Conservation (phyloP, 371 early-diverging fungal genomes). For the Phascolomyces articulosus region DNA sequence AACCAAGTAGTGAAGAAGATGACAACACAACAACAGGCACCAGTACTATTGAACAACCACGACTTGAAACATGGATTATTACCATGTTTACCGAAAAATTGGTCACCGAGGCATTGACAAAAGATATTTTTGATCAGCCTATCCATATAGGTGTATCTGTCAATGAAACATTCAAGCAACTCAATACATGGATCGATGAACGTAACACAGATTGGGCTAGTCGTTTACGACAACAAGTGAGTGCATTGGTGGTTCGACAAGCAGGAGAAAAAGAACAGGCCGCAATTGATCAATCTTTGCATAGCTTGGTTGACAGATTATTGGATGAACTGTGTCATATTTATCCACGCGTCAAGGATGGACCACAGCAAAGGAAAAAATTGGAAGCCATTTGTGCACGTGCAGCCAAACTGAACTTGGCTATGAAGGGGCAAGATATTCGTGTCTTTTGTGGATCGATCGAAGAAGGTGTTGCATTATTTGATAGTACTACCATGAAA, state of each 20-base stretch:
- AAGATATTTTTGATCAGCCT: slow-evolving; percentile 35
- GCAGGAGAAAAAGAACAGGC: slow-evolving; percentile 33
- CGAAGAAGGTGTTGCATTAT: slow-evolving; percentile 32
- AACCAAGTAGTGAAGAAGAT: background rate
- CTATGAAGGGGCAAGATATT: slow-evolving; percentile 49
- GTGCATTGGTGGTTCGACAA: slow-evolving; percentile 40
- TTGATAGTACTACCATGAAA: slow-evolving; percentile 36
- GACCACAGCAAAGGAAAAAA: slow-evolving; percentile 28
- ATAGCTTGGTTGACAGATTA: slow-evolving; percentile 22
- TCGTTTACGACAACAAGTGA: slow-evolving; percentile 46
- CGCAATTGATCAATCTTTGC: slow-evolving; percentile 24
- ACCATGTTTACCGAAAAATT: slow-evolving; percentile 49
- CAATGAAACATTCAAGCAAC: slow-evolving; percentile 35
- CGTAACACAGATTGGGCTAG: slow-evolving; percentile 43
- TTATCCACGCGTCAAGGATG: slow-evolving; percentile 34
- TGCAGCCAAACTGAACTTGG: slow-evolving; percentile 38
- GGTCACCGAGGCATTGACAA: slow-evolving; percentile 27
- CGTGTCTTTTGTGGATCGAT: slow-evolving; percentile 32
- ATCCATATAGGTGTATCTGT: slow-evolving; percentile 46
- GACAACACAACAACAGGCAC: slow-evolving; percentile 11
- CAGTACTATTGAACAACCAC: background rate
- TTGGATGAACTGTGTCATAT: slow-evolving; percentile 21
- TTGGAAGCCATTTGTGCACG: slow-evolving; percentile 30
- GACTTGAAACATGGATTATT: slow-evolving; percentile 36
- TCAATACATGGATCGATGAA: slow-evolving; percentile 37